These are phyloP conservation scores for Rhodofomes roseus DNA, from an alignment of 1,284 basidiomycete species.

Conservation along the genomic window DNA sequence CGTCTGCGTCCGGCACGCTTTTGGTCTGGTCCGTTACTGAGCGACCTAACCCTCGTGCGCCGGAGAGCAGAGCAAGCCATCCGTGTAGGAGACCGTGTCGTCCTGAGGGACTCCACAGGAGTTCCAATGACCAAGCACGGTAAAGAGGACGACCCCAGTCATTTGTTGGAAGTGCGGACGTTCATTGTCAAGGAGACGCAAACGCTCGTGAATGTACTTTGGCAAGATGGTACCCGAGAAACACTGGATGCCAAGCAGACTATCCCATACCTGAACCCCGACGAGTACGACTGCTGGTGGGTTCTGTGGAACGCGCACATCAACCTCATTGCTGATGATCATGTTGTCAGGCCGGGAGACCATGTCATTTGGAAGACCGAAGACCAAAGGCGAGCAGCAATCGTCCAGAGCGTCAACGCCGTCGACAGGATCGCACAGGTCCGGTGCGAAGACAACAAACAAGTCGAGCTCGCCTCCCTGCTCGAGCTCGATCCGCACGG, in stretches of 20 bases:
- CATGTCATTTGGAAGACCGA: conserved; percentile 85
- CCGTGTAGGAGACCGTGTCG: conserved; percentile 66
- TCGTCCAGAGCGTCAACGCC: conserved; percentile 80
- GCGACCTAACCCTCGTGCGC: conserved; percentile 64
- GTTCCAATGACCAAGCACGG: conserved; percentile 58
- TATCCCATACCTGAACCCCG: conserved; percentile 80
- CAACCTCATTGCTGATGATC: neutral
- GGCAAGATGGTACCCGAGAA: conserved; percentile 82
- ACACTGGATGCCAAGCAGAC: conserved; percentile 59
- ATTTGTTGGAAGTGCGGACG: conserved; percentile 48
- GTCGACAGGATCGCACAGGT: conserved; percentile 68
- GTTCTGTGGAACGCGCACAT: conserved; percentile 23
- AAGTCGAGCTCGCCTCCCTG: conserved; percentile 69
- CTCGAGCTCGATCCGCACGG: conserved; percentile 89
- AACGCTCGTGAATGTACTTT: conserved; percentile 72
- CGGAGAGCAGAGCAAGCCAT: conserved; percentile 59
- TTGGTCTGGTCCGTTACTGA: conserved; percentile 68
- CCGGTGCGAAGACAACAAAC: conserved; percentile 48
- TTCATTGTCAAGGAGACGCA: conserved; percentile 68
- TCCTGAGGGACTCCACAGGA: conserved; percentile 42
- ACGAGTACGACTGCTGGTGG: conserved; percentile 85
- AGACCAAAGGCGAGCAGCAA: conserved; percentile 60
- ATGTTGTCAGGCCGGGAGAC: conserved; percentile 77
- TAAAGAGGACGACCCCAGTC: conserved; percentile 38
- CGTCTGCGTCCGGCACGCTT: conserved; percentile 69